Evolutionary conservation across 164 flowering plant genomes (phyloP).

Genomic region (Dillenia turbinata): DNA sequence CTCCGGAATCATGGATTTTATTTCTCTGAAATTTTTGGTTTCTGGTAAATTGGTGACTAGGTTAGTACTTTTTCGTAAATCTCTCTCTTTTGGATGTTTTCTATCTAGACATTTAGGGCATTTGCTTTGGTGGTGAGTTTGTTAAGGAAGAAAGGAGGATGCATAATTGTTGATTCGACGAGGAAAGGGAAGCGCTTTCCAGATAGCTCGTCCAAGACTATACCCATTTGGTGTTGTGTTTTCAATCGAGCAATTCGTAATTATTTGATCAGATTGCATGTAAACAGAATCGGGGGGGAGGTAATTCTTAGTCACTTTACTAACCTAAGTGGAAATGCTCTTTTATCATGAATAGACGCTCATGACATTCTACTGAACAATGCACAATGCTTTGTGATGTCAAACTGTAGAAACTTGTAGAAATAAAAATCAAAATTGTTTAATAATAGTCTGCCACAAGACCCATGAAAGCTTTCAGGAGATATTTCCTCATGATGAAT

Average conservation of each 20-base stretch:
- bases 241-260: constrained; percentile 62
- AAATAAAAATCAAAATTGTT: no score
- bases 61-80: constrained; percentile 41
- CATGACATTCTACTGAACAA: no score
- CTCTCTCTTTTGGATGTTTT: not conserved
- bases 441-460: no score
- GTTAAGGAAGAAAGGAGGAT: constrained; percentile 88
- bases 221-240: constrained; percentile 94
- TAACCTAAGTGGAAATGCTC: no score
- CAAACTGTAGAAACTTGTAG: no score
- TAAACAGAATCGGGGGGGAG: constrained; percentile 5
- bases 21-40: no score
- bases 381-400: no score
- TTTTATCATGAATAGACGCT: no score
- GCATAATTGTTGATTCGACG: constrained; percentile 90
- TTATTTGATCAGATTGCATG: constrained; percentile 16
- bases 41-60: no score
- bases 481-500: no score
- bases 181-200: constrained; percentile 96
- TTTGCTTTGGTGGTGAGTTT: constrained; percentile 1
- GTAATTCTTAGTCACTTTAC: not conserved
- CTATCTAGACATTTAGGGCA: not conserved
- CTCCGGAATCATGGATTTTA: no score
- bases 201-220: constrained; percentile 95
- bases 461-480: no score